Evolutionary conservation across 352 stramenopile species (phyloP), one percentile per base, ranked within the genome.

Genomic region (Globisporangium okanoganense): DNA sequence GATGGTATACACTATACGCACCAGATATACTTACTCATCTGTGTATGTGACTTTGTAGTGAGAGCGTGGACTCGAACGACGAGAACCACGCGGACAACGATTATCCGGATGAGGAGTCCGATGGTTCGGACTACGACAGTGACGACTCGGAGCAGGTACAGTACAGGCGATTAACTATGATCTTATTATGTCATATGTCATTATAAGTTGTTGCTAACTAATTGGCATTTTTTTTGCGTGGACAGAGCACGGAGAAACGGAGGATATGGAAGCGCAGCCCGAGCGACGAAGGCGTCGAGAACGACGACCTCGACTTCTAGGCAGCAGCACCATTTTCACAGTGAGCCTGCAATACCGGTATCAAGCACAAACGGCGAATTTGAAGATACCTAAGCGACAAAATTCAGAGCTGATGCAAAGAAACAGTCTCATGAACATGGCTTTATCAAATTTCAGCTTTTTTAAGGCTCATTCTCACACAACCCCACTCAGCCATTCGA

Each of bases 41-140:
- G n/a, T n/a, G n/a, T n/a, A n/a, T n/a, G n/a, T n/a, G n/a, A n/a
- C 31, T 59, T 24, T 53, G 22, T 69, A 89, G 79, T 58, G 81
- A 88, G 35, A 91, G 83, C 50, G 78, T 88, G 45, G 83, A 94
- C 58, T 94, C 85, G 31, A 94, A 94, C 54, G 83, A 94, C 40
- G 85, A 94, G 48, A 84, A 88, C 65, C 76, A 92, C 33, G 72
- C 60, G 13, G 74, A 76, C 31, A 94, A 94, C 56, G 85, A 94
- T 61, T 94, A 94, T 59, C 85, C 85, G 8, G 85, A 94, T 50
- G 85, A 94, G 73, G 84, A 91, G 65, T 87, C 77, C 16, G 59
- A 59, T 7, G 70, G 31, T 20, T 76, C 59, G 0, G 66, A 77
- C 16, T 70, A 70, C 45, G 67, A 77, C 63, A 78, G 69, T n/a